Evolutionary conservation across 129 eudicot species (phyloP), one percentile per base, ranked within the genome.

Genomic region (Chrysanthemum lavandulifolium): DNA sequence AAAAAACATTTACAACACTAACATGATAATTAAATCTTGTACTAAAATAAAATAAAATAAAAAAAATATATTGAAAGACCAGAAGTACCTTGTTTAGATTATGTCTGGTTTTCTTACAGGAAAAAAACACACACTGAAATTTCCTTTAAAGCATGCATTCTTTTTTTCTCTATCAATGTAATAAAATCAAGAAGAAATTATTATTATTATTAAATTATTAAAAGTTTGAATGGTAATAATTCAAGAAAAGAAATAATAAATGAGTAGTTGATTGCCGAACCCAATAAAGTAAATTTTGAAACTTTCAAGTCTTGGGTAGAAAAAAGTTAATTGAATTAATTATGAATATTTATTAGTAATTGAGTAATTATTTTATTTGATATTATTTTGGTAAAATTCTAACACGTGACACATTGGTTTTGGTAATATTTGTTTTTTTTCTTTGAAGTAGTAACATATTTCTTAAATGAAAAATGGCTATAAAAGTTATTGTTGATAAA

Each of bases 271-370:
- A 71, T 66, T 72, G 75, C 78, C 59, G 77, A 53, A 77, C 67
- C 82, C 85, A 11, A 76, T 73, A 67, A 85, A 81, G 65, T 79
- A 55, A 57, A 66, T 59, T 73, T 74, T 75, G 80, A 67, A 56
- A 54, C 14, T 65, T 79, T 80, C 69, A 73, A 64, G 75, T 78
- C 81, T 40, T 78, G 85, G 72, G 62, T 3, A 5, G 10, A 27
- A 72, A 59, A 53, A 69, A 69, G 13, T 33, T 53, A 13, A 69
- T 13, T 54, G 2, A 49, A 14, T 58, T 58, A 18, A 58, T 18
- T 59, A 9, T 58, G 19, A 55, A 55, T 12, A 40, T 23, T 27
- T 27, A 27, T 31, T 40, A n/a, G n/a, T n/a, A 40, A 40, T 40
- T 40, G 10, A 40, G 47, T 40, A 7, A 40, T 9, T 59, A 57